A percentile compares a stretch with the other conserved stretches of the same genome.
These are phyloP conservation scores for Phaseolus lunatus DNA, from an alignment of 306 rosid genomes.

Conservation along the genomic window DNA sequence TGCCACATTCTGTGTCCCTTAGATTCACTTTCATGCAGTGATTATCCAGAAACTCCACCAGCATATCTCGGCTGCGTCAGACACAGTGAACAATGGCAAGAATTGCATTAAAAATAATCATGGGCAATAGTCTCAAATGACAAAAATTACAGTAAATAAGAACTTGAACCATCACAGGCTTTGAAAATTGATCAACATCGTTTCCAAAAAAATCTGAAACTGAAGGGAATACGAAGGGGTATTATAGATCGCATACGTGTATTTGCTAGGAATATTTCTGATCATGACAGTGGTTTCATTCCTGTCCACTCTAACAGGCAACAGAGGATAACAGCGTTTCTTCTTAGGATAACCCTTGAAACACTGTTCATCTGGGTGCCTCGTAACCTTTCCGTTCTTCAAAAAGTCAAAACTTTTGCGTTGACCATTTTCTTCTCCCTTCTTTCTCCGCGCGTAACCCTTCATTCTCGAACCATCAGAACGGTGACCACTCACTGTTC, in stretches of 20 bases:
- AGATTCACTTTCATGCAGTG: conserved; percentile 55
- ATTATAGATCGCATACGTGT: conserved; percentile 48
- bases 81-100: background rate
- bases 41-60: conserved; percentile 53
- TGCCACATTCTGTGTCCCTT: background rate
- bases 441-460: background rate
- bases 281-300: conserved; percentile 62
- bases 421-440: background rate
- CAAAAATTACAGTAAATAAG: background rate
- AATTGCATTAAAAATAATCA: background rate
- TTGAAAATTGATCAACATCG: background rate
- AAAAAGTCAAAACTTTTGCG: background rate
- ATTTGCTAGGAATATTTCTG: conserved; percentile 62
- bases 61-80: conserved; percentile 23
- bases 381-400: background rate
- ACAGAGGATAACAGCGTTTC: background rate
- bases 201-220: background rate
- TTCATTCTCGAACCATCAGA: background rate
- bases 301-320: conserved; percentile 23
- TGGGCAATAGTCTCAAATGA: background rate
- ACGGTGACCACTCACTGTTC: background rate
- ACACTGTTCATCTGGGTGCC: background rate
- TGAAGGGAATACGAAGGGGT: background rate
- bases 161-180: background rate
- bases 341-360: background rate